These are phyloP conservation scores for Solanum pimpinellifolium DNA, from an alignment of 257 asterid genomes.

Conservation along the genomic window DNA sequence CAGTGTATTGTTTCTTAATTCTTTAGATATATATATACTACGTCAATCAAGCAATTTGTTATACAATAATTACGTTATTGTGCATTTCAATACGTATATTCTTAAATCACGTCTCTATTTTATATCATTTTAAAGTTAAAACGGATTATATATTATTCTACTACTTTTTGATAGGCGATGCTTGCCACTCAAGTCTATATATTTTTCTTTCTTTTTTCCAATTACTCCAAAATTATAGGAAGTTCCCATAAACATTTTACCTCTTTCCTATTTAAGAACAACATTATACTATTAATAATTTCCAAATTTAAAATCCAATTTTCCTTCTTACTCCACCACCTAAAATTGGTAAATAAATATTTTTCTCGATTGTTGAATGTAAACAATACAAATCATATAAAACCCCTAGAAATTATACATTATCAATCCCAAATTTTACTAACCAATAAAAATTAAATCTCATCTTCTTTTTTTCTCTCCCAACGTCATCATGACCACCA, in stretches of 20 bases:
- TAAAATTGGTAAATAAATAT: background rate
- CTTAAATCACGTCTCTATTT: background rate
- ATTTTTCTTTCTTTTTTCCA: background rate
- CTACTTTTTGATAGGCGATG: background rate
- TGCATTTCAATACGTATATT: background rate
- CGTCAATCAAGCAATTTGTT: background rate
- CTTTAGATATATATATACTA: too few species aligned
- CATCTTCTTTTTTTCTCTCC: background rate
- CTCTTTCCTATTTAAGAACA: background rate
- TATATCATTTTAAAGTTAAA: background rate
- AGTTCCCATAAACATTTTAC: background rate
- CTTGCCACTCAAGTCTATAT: background rate
- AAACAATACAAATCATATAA: background rate
- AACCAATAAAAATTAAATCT: background rate
- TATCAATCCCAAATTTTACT: background rate
- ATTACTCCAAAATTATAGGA: background rate
- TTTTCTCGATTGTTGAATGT: background rate
- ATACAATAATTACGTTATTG: background rate
- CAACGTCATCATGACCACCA: background rate
- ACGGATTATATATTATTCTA: background rate
- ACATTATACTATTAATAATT: background rate
- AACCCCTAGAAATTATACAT: background rate
- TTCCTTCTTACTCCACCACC: background rate
- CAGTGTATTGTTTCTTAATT: too few species aligned
- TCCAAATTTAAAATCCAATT: background rate